A percentile compares a stretch with the other conserved stretches of the same genome.
Evolutionary conservation across 2,329 filamentous ascomycete genomes (phyloP).

Genomic region (Fusarium lateritium): DNA sequence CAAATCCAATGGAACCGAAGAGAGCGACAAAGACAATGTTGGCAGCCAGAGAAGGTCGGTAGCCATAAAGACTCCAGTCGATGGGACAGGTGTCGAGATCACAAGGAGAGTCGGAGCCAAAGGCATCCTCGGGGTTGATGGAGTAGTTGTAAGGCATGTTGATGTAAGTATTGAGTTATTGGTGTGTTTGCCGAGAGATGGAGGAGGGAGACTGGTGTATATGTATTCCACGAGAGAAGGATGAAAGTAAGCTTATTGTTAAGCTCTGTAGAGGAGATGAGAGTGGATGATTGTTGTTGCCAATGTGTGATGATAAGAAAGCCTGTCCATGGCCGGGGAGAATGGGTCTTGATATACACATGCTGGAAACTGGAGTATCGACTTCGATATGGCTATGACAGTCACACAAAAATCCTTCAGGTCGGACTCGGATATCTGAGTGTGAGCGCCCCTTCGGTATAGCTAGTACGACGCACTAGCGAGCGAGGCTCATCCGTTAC

Average conservation of each 20-base stretch:
- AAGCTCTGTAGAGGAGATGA: slow-evolving; percentile 10
- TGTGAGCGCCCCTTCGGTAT: slow-evolving; percentile 5
- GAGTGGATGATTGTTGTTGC: slow-evolving; percentile 14
- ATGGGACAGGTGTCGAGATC: slow-evolving; percentile 63
- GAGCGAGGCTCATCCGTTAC: slow-evolving; percentile 26
- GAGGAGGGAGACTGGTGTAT: background rate
- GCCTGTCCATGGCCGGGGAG: slow-evolving; percentile 16
- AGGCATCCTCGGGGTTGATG: slow-evolving; percentile 50
- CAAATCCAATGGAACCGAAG: slow-evolving; percentile 59
- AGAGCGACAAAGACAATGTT: slow-evolving; percentile 67
- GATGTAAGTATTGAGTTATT: slow-evolving; percentile 3
- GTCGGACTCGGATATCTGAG: slow-evolving; percentile 27
- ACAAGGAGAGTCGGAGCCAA: slow-evolving; percentile 63
- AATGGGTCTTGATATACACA: slow-evolving; percentile 34
- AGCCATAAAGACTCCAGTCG: slow-evolving; percentile 66
- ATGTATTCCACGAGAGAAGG: slow-evolving; percentile 3
- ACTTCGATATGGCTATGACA: slow-evolving; percentile 1
- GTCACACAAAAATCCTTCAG: background rate
- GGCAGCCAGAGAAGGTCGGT: slow-evolving; percentile 66
- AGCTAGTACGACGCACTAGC: background rate
- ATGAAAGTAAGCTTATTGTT: slow-evolving; percentile 32
- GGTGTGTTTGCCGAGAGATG: background rate
- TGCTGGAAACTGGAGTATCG: slow-evolving; percentile 1
- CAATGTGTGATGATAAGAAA: slow-evolving; percentile 26
- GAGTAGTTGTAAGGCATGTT: slow-evolving; percentile 45